Percentiles rank a stretch among this genome's conserved stretches.
These are phyloP conservation scores for Scytalidium lignicola DNA, from an alignment of 2,329 filamentous ascomycete genomes.

Conservation along the genomic window DNA sequence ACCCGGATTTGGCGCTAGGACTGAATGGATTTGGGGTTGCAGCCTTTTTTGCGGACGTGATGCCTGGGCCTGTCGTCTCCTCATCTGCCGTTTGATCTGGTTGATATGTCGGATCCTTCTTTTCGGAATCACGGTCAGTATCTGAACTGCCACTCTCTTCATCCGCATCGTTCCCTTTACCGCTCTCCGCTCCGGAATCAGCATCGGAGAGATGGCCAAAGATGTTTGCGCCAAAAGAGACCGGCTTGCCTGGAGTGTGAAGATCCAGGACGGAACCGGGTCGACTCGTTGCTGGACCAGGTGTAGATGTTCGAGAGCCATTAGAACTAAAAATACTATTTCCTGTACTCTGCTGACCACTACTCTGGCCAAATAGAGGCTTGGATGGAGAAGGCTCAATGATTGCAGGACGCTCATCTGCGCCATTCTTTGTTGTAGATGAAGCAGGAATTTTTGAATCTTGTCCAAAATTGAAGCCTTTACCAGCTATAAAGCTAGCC, in stretches of 20 bases:
- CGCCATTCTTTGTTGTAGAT: too few species aligned
- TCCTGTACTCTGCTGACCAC: constrained; percentile 31
- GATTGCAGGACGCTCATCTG: background rate
- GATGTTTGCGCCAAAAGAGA: constrained; percentile 40
- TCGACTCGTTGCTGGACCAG: constrained; percentile 14
- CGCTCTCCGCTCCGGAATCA: constrained; percentile 50
- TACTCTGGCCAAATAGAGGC: constrained; percentile 27
- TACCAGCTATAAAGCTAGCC: constrained; percentile 12
- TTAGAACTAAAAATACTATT: constrained; percentile 19
- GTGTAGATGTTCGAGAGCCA: constrained; percentile 21
- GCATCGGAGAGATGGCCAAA: constrained; percentile 56
- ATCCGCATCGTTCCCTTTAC: constrained; percentile 36
- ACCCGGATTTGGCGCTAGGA: constrained; percentile 28
- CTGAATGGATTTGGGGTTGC: constrained; percentile 3
- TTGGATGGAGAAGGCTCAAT: background rate
- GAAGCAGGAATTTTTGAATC: constrained; percentile 1
- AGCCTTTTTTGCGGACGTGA: constrained; percentile 21
- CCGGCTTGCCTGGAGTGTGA: constrained; percentile 14
- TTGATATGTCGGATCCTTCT: constrained; percentile 21
- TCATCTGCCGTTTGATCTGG: constrained; percentile 11
- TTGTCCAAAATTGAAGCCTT: constrained; percentile 12
- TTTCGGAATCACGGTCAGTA: constrained; percentile 34
- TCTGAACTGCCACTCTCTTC: constrained; percentile 35
- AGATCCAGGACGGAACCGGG: constrained; percentile 22
- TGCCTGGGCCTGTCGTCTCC: constrained; percentile 20